These are phyloP conservation scores for Cladophialophora carrionii DNA, from an alignment of 2,329 filamentous ascomycete genomes.

Conservation along the genomic window DNA sequence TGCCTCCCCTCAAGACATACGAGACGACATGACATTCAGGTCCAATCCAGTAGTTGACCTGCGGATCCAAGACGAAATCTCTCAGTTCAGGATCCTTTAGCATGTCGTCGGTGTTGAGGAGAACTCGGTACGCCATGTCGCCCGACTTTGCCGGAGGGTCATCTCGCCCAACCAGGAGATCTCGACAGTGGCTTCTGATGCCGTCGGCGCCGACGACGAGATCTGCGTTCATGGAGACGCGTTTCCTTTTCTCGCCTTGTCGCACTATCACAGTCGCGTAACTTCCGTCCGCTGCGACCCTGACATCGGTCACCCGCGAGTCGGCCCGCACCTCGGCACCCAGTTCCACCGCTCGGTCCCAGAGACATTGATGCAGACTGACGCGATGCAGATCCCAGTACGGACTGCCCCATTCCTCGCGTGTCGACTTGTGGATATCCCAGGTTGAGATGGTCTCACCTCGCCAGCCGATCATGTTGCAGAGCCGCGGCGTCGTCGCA, in stretches of 20 bases:
- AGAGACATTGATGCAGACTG: slow-evolving; percentile 52
- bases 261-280: slow-evolving; percentile 41
- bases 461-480: slow-evolving; percentile 33
- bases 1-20: slow-evolving; percentile 52
- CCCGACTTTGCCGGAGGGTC: slow-evolving; percentile 57
- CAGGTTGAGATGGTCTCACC: slow-evolving; percentile 44
- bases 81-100: slow-evolving; percentile 54
- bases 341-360: slow-evolving; percentile 47
- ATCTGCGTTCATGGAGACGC: slow-evolving; percentile 40
- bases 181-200: slow-evolving; percentile 51
- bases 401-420: slow-evolving; percentile 41
- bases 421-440: slow-evolving; percentile 41
- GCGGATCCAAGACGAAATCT: slow-evolving; percentile 52
- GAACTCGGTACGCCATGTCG: slow-evolving; percentile 60
- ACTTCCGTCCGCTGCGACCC: slow-evolving; percentile 35
- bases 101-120: slow-evolving; percentile 55
- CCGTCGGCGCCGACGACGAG: slow-evolving; percentile 56
- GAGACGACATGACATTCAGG: slow-evolving; percentile 57
- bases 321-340: slow-evolving; percentile 45
- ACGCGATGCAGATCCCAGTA: slow-evolving; percentile 57
- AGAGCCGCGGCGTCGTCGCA: slow-evolving; percentile 41
- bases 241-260: slow-evolving; percentile 38
- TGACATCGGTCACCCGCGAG: slow-evolving; percentile 36
- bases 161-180: slow-evolving; percentile 49
- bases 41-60: slow-evolving; percentile 60